Base-by-base conservation (phyloP, 352 stramenopile genomes). In the Globisporangium cederbergense region DNA sequence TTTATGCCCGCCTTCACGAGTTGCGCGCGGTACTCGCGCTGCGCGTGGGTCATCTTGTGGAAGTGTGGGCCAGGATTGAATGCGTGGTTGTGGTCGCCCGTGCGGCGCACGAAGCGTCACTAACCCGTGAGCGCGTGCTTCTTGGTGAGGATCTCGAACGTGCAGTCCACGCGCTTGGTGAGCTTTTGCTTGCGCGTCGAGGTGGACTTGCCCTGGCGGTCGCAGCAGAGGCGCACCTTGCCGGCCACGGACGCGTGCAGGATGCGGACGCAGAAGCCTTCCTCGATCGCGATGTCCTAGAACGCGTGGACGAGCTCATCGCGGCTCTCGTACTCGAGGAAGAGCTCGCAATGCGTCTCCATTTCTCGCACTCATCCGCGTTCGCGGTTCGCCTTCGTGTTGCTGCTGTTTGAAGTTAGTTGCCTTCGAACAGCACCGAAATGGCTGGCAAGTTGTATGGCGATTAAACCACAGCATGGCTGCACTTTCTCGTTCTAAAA, bases 111-210 rank as follows among this genome's bases (percentile, higher is more conserved):
- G 36, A 58, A 58, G 30, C 51, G 30, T 30, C 51, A 58, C 30
- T 58, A 43, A 18, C 30, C 51, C 51, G 51, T 43, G 51, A 58
- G 13, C 18, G 51, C 51, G 51, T 58, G 30, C 18, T 43, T 58
- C 30, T 38, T 20, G 30, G 36, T 25, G 28, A 58, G 16, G 22
- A 58, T 43, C 30, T 58, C 51, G 30, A 43, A 58, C 18, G 51
- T 20, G 36, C 51, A 58, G 18, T 25, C 51, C 51, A 58, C 51
- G 51, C 51, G 51, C 51, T 58, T 58, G 18, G 51, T 58, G 28
- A 58, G 51, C 16, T 11, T 58, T 30, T 43, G 51, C 51, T 58
- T 58, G 30, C 30, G 51, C 16, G 8, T 22, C 16, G 51, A 58
- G 3, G 10, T 43, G 16, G 51, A 58, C 30, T 13, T 58, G 51